Base-by-base conservation (phyloP, 1,139 yeast genomes). In the Candida dubliniensis region DNA sequence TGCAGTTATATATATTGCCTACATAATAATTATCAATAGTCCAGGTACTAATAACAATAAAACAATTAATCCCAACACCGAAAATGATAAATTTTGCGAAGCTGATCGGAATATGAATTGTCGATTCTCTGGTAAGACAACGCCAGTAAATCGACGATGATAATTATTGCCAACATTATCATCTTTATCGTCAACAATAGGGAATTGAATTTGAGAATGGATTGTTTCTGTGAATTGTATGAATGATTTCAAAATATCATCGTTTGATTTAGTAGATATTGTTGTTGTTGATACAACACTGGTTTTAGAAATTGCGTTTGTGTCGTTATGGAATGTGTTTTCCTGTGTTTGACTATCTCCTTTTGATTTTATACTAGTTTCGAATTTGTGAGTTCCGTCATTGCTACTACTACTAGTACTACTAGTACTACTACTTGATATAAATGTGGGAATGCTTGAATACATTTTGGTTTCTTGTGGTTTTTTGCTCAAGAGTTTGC, bases 141-240 rank as follows among this genome's bases (percentile, higher is more conserved):
- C 52, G 1, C 53, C 53, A 3, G 52, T 48, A 24, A 47, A 49
- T 25, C 41, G 27, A 34, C 42, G 29, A 13, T 44, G 35, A 18
- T 18, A 18, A 18, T 18, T 18, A 18, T 18, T 18, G 5, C 23
- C 23, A 18, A 5, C 23, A 18, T 18, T 18, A 18, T 18, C 5
- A 18, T 18, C 5, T 4, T 18, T 18, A 5, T 18, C 23, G n/a
- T 34, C 33, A 11, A 12, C 9, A 9, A 9, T 18, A 4, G 40
- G 23, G 9, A 23, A 27, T 8, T n/a, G 31, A 13, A 25, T 34
- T n/a, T 23, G 15, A 24, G 34, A 18, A 13, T 18, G 10, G 7
- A 25, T 13, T 12, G 30, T 30, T 13, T 25, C 12, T 29, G 32
- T 26, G 25, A 30, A 8, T 12, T 32, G 27, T 24, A 14, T 24